Evolutionary conservation across 441 rosid species (phyloP).

Genomic region (Pelargonium fulgidum): DNA sequence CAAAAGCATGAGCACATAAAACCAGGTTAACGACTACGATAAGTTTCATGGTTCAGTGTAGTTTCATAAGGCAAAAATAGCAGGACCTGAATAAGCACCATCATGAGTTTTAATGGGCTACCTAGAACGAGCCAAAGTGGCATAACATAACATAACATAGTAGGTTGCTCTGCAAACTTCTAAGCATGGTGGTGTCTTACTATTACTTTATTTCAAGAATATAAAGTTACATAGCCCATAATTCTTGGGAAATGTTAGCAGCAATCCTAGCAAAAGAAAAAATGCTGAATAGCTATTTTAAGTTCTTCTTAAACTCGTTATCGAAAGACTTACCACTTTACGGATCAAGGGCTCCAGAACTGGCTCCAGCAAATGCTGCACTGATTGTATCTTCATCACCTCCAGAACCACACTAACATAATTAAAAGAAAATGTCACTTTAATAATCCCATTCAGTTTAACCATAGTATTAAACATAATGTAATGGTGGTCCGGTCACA

Average conservation of each 20-base stretch:
- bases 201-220: too few species aligned
- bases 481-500: not conserved
- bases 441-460: conserved; percentile 9
- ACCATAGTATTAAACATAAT: not conserved
- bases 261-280: not conserved
- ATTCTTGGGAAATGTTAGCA: not conserved
- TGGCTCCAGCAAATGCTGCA: conserved; percentile 69
- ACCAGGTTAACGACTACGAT: not conserved
- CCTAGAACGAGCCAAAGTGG: not conserved
- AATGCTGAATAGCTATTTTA: not conserved
- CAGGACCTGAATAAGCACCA: not conserved
- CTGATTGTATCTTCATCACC: conserved; percentile 66
- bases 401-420: conserved; percentile 81
- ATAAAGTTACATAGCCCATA: not conserved
- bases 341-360: conserved; percentile 90
- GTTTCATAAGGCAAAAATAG: not conserved
- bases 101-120: not conserved
- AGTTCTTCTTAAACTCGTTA: not conserved
- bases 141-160: too few species aligned
- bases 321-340: conserved; percentile 57
- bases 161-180: not conserved
- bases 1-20: not conserved
- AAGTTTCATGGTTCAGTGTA: not conserved
- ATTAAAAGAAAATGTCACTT: conserved; percentile 13
- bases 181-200: not conserved